Evolutionary conservation across 1,284 basidiomycete genomes (phyloP).

Genomic region (Cystobasidium sp.): DNA sequence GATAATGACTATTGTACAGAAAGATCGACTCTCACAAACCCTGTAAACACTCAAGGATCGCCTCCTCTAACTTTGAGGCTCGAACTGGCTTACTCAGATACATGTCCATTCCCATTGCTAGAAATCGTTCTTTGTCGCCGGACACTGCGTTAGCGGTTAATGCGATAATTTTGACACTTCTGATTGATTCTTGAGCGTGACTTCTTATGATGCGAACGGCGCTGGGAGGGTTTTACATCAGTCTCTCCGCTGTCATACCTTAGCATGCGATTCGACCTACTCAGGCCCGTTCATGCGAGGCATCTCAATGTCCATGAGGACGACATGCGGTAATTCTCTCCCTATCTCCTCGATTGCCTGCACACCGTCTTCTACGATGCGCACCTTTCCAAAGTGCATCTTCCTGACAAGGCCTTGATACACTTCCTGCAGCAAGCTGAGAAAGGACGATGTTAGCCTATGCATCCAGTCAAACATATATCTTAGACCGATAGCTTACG

Average conservation of each 20-base stretch:
- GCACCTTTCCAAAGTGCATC: conserved; percentile 25
- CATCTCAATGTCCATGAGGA: conserved; percentile 42
- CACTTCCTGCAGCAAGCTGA: conserved; percentile 35
- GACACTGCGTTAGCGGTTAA: conserved; percentile 40
- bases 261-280: not conserved
- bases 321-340: conserved; percentile 7
- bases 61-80: conserved; percentile 20
- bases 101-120: conserved; percentile 30
- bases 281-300: conserved; percentile 41
- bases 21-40: not conserved
- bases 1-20: not conserved
- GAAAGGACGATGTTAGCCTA: not conserved
- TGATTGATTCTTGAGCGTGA: not conserved
- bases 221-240: not conserved
- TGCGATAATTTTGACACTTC: conserved; percentile 31
- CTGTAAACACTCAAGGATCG: conserved; percentile 22
- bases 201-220: conserved; percentile 27
- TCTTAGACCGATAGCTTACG: not conserved
- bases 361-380: conserved; percentile 33
- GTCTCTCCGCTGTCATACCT: not conserved
- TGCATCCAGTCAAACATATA: not conserved
- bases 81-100: conserved; percentile 40
- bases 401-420: conserved; percentile 16
- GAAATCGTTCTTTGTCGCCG: conserved; percentile 38
- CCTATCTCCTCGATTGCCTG: conserved; percentile 24